A percentile compares a stretch with the other conserved stretches of the same genome.
Conservation (phyloP, 495 filamentous ascomycete species). For the Podospora fimiseda region DNA sequence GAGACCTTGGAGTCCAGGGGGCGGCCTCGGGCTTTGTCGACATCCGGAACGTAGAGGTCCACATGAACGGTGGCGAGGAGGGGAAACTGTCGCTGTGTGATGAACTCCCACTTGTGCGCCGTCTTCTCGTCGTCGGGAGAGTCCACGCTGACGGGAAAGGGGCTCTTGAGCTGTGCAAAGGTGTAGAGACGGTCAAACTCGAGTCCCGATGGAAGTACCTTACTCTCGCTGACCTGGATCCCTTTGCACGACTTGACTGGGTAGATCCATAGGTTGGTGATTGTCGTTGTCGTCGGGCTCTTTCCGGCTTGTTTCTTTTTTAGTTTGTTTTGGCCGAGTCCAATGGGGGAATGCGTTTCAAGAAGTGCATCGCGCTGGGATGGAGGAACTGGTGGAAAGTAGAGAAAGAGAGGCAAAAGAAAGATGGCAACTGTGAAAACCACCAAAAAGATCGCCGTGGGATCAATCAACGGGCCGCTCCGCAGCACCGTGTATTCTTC, state of each 20-base stretch:
- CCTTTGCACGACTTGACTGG: constrained; percentile 83
- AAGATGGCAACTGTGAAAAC: constrained; percentile 41
- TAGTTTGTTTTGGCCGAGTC: constrained; percentile 19
- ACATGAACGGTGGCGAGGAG: constrained; percentile 65
- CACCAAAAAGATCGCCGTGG: constrained; percentile 35
- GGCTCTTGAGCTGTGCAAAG: constrained; percentile 62
- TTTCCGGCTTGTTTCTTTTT: constrained; percentile 23
- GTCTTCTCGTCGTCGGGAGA: constrained; percentile 36
- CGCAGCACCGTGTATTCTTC: constrained; percentile 7
- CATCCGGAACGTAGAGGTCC: constrained; percentile 75
- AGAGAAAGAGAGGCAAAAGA: constrained; percentile 39
- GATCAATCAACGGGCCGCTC: constrained; percentile 20
- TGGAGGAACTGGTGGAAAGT: constrained; percentile 39
- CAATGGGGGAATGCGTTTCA: constrained; percentile 37
- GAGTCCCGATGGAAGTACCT: constrained; percentile 65
- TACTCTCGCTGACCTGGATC: constrained; percentile 62
- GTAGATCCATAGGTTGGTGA: constrained; percentile 81
- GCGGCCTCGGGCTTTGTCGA: constrained; percentile 39
- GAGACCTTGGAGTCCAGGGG: constrained; percentile 35
- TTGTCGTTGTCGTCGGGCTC: constrained; percentile 22
- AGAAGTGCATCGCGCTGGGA: constrained; percentile 43
- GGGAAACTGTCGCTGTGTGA: constrained; percentile 73
- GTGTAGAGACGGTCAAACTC: constrained; percentile 80
- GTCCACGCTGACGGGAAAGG: constrained; percentile 38
- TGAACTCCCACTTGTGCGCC: constrained; percentile 62